Evolutionary conservation across 352 stramenopile genomes (phyloP).

Genomic region (Phytophthora melonis): DNA sequence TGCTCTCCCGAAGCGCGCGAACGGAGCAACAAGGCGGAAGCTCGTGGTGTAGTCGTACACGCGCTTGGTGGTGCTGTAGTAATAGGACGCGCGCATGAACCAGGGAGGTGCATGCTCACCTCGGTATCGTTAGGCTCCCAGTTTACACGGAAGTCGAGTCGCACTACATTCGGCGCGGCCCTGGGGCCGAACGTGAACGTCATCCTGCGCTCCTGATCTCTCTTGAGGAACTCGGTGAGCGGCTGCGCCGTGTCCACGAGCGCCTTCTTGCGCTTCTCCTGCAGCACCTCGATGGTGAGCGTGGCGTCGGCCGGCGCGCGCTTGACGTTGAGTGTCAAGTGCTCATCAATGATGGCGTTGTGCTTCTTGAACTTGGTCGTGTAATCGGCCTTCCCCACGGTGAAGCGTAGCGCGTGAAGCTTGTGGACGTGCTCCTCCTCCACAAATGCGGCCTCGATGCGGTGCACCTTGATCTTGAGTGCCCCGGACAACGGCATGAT

Average conservation of each 20-base stretch:
- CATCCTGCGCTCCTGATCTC: constrained; percentile 38
- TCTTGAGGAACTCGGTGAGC: constrained; percentile 43
- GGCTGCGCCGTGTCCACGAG: constrained; percentile 48
- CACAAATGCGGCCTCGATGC: constrained; percentile 40
- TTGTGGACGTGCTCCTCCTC: constrained; percentile 29
- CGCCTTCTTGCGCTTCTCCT: constrained; percentile 52
- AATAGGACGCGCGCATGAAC: constrained; percentile 71
- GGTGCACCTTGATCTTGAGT: constrained; percentile 46
- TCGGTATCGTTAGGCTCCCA: neutral
- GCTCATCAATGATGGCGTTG: constrained; percentile 43
- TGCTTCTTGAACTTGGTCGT: constrained; percentile 41
- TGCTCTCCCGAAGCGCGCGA: constrained; percentile 73
- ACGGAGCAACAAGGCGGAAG: constrained; percentile 61
- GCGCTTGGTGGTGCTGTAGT: constrained; percentile 75
- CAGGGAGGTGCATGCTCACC: constrained; percentile 44
- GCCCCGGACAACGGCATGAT: neutral
- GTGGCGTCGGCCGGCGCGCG: constrained; percentile 37
- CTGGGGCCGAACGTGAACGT: constrained; percentile 56
- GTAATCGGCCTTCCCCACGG: constrained; percentile 29
- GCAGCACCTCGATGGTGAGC: constrained; percentile 61
- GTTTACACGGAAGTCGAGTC: constrained; percentile 35
- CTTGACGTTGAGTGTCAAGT: constrained; percentile 45
- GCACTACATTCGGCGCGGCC: constrained; percentile 29
- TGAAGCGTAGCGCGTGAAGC: constrained; percentile 36
- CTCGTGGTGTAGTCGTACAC: constrained; percentile 83